These are phyloP conservation scores for Leucocoprinus birnbaumii DNA, from an alignment of 768 basidiomycete species.

Conservation along the genomic window DNA sequence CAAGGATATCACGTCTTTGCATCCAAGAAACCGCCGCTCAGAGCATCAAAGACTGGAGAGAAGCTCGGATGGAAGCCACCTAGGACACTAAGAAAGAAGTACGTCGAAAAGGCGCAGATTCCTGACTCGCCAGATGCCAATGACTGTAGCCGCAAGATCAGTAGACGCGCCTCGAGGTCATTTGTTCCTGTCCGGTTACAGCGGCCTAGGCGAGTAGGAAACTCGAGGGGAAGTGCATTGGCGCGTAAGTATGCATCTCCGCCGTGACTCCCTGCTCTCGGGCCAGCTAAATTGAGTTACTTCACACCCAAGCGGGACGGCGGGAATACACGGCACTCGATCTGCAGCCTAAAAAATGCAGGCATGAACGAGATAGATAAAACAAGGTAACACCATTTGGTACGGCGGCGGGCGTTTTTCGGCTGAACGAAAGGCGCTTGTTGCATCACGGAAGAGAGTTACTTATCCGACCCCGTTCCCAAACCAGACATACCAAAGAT, in stretches of 20 bases:
- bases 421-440: no score
- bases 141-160: neutral
- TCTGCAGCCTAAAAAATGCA: no score
- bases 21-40: neutral
- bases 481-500: no score
- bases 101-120: neutral
- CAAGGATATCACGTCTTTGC: neutral
- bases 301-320: neutral
- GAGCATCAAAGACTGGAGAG: neutral
- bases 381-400: no score
- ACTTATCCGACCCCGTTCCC: no score
- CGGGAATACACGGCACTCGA: neutral
- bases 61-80: conserved; percentile 4
- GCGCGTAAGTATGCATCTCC: neutral
- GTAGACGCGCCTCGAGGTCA: neutral
- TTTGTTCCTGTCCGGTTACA: neutral
- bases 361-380: no score
- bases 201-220: neutral
- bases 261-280: neutral
- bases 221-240: neutral
- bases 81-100: conserved; percentile 3
- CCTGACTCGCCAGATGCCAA: conserved; percentile 3
- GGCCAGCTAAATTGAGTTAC: neutral
- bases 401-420: no score
- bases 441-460: no score